These are phyloP conservation scores for Citrus australasica DNA, from an alignment of 345 rosid genomes.

Conservation along the genomic window DNA sequence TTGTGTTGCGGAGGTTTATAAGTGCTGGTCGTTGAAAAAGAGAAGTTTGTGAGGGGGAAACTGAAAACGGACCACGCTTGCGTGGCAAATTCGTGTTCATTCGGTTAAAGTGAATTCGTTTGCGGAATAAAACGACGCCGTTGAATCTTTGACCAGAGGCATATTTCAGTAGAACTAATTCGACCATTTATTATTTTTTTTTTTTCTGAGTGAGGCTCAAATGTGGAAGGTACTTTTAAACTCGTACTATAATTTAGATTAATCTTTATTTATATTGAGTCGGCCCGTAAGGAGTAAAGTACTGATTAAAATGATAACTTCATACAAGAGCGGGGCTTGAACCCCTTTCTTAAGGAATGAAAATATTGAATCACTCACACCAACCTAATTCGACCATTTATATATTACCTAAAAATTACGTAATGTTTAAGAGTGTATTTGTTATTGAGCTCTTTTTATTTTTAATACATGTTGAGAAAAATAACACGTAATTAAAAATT, in stretches of 20 bases:
- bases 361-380: rapidly evolving
- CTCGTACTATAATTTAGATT: rapidly evolving
- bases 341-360: rapidly evolving
- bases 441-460: too few species aligned
- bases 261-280: rapidly evolving
- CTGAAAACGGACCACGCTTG: conserved; percentile 15
- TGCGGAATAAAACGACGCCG: not conserved
- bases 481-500: too few species aligned
- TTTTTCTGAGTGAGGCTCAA: too few species aligned
- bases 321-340: rapidly evolving
- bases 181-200: too few species aligned
- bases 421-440: too few species aligned
- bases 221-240: too few species aligned
- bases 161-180: too few species aligned
- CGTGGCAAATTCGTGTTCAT: conserved; percentile 13
- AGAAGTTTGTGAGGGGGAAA: conserved; percentile 26
- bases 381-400: too few species aligned
- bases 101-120: not conserved
- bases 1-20: not conserved
- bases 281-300: rapidly evolving
- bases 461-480: too few species aligned
- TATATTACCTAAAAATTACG: rapidly evolving
- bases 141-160: not conserved
- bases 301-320: rapidly evolving
- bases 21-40: not conserved